phyloP scores from a whole-genome alignment of 805 yeast species.

The Yarrowia sp. region DNA sequence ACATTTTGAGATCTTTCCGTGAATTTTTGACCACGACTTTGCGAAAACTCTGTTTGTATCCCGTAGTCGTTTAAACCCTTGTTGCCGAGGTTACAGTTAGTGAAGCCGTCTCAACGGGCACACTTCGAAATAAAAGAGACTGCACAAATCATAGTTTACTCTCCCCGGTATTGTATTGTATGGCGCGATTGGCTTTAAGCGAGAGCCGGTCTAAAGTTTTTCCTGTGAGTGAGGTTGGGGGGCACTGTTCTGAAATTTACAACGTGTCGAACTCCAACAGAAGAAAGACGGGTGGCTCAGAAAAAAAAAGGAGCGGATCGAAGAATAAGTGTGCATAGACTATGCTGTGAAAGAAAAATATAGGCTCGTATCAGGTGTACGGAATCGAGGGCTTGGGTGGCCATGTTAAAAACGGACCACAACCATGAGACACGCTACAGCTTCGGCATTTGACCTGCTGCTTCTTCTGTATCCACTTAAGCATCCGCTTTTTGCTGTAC shows the following conservation, averaged over 20 bases:
- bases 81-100: conserved; percentile 3
- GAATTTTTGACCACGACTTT: too few relatives aligned
- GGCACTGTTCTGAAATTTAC: conserved; percentile 1
- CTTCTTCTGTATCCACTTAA: too few relatives aligned
- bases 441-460: too few relatives aligned
- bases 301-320: not conserved
- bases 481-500: too few relatives aligned
- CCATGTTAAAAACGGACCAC: too few relatives aligned
- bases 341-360: too few relatives aligned
- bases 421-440: too few relatives aligned
- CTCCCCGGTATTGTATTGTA: not conserved
- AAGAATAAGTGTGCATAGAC: not conserved
- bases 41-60: not conserved
- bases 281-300: not conserved
- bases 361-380: too few relatives aligned
- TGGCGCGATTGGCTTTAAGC: not conserved
- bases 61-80: not conserved
- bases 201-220: not conserved
- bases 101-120: not conserved
- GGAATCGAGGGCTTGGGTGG: too few relatives aligned
- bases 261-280: too few relatives aligned
- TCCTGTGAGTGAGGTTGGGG: not conserved
- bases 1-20: too few relatives aligned
- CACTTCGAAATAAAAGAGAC: not conserved
- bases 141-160: too few relatives aligned